Evolutionary conservation across 1,284 basidiomycete species (phyloP), one percentile per base, ranked within the genome.

Genomic region (Tranzscheliella williamsii): DNA sequence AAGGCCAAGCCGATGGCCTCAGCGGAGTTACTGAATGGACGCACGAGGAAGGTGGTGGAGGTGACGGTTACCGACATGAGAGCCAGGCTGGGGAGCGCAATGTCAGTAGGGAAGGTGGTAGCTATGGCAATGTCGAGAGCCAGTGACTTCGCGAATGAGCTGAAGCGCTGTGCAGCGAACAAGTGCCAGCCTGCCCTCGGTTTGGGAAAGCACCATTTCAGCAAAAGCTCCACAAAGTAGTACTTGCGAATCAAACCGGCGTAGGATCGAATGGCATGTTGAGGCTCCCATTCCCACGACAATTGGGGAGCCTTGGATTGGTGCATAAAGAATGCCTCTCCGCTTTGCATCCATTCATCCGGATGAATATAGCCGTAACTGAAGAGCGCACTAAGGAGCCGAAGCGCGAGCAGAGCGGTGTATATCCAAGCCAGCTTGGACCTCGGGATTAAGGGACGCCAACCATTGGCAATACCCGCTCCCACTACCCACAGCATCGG

Each of bases 331-430:
- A 62, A 69, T 0, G 76, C 35, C 23, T 79, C 78, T 9, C 75
- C 63, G 21, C 65, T 72, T 55, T 79, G 78, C 47, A 79, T 78
- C 61, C 71, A 71, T 48, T 79, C 78, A 50, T 79, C 78, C 3
- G 78, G 78, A 49, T 79, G 78, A 22, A 79, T 73, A 40, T 60
- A 56, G 27, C 67, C 67, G 17, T 60, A 54, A 15, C 73, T 74
- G 21, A 34, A 58, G 17, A 76, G 48, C 3, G 73, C 68, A 36
- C 69, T 49, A 36, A 49, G 23, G 45, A 66, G 26, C 2, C 77
- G 68, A 9, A 78, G 39, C 8, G 44, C 20, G 12, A 76, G 38
- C 27, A 78, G 60, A 4, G 32, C 4, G n/a, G 37, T 34, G 44
- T 75, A 73, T 36, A 62, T 3, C 17, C 15, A 32, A 6, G 38